Evolutionary conservation across 164 flowering plant genomes (phyloP).

Genomic region (Aristolochia californica): DNA sequence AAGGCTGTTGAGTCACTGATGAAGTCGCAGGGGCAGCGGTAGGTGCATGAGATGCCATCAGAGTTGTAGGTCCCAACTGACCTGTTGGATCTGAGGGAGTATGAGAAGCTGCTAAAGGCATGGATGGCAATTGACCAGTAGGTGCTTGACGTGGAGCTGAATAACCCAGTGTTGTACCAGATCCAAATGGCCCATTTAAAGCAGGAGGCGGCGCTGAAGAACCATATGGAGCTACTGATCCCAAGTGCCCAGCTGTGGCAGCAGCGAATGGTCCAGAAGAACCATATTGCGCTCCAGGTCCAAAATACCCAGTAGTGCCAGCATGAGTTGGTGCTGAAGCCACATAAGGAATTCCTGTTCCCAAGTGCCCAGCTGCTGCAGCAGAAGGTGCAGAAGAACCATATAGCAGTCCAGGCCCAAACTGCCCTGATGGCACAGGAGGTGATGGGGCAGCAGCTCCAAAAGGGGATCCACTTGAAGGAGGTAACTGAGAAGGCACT

Average conservation of each 20-base stretch:
- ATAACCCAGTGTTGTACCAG: not conserved
- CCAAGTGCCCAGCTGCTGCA: not conserved
- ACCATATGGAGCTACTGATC: constrained; percentile 11
- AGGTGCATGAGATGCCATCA: not conserved
- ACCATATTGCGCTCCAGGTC: constrained; percentile 10
- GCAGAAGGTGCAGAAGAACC: not conserved
- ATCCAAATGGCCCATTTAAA: not conserved
- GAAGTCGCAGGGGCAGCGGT: constrained; percentile 18
- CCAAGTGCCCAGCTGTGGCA: not conserved
- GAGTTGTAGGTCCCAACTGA: constrained; percentile 1
- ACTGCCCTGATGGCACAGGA: too few species aligned
- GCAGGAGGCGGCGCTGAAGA: constrained; percentile 16
- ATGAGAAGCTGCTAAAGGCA: constrained; percentile 23
- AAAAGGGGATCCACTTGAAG: too few species aligned
- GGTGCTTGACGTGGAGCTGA: constrained; percentile 9
- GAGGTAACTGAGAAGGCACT: not conserved
- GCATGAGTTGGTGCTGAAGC: constrained; percentile 14
- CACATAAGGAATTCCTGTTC: not conserved
- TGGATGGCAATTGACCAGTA: not conserved
- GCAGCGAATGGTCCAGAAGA: constrained; percentile 18
- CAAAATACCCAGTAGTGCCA: not conserved
- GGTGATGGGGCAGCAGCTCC: too few species aligned
- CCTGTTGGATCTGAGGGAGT: constrained; percentile 16
- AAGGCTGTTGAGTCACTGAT: constrained; percentile 19
- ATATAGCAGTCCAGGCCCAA: too few species aligned